Evolutionary conservation across 352 stramenopile genomes (phyloP).

Genomic region (Globisporangium solare): DNA sequence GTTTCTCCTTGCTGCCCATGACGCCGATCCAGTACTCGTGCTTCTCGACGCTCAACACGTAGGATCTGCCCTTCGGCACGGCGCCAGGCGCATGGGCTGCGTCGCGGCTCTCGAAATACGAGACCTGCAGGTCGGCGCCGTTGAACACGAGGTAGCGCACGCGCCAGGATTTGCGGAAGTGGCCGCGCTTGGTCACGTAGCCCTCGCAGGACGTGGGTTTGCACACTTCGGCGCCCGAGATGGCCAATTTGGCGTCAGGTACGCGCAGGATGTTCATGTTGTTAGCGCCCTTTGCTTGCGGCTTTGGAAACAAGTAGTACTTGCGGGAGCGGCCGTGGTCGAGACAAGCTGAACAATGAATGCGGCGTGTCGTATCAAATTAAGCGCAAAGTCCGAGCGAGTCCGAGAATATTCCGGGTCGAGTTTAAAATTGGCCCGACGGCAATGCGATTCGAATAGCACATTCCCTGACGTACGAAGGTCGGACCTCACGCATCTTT

Average conservation of each 20-base stretch:
- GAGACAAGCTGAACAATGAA: too few relatives aligned
- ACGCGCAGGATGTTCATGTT: constrained; percentile 71
- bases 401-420: too few relatives aligned
- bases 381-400: too few relatives aligned
- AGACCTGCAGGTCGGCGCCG: constrained; percentile 55
- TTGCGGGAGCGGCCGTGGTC: neutral
- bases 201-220: constrained; percentile 76
- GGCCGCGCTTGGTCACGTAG: constrained; percentile 83
- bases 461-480: too few relatives aligned
- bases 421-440: too few relatives aligned
- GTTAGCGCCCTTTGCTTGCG: neutral
- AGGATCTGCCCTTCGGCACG: constrained; percentile 61
- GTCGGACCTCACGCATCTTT: too few relatives aligned
- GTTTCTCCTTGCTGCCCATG: constrained; percentile 61
- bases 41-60: constrained; percentile 71
- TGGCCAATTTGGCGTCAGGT: constrained; percentile 20
- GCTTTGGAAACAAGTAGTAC: too few relatives aligned
- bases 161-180: constrained; percentile 83
- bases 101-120: constrained; percentile 77
- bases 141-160: constrained; percentile 76
- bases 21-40: constrained; percentile 74
- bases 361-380: too few relatives aligned
- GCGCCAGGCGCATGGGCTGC: constrained; percentile 27
- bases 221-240: constrained; percentile 25
- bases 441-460: too few relatives aligned